Conservation (phyloP, 345 rosid genomes). For the Boechera stricta region DNA sequence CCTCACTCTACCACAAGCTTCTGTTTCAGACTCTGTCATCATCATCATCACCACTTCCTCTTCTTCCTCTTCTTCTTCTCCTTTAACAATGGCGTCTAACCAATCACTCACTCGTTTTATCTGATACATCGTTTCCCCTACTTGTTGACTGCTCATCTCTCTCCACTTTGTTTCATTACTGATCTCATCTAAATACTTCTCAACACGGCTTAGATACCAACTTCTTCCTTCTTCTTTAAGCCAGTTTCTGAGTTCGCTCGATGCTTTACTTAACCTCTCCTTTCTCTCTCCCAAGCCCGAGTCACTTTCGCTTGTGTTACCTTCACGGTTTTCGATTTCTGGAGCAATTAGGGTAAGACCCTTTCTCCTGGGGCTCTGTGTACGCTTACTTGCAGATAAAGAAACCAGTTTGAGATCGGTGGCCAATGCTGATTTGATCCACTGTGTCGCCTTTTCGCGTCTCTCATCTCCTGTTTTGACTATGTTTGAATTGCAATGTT, state of each 20-base stretch:
- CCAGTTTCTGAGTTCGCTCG: conserved; percentile 50
- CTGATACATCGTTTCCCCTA: conserved; percentile 56
- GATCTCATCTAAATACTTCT: conserved; percentile 61
- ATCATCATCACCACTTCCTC: conserved; percentile 27
- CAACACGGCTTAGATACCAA: conserved; percentile 62
- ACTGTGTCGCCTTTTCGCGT: conserved; percentile 54
- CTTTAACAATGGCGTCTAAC: conserved; percentile 55
- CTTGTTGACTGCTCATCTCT: conserved; percentile 49
- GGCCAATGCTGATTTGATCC: conserved; percentile 68
- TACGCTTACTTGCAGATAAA: conserved; percentile 22
- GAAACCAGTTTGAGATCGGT: conserved; percentile 56
- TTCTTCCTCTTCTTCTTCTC: conserved; percentile 18
- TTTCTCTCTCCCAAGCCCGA: conserved; percentile 49
- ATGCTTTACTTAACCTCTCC: conserved; percentile 32
- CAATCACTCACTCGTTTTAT: conserved; percentile 70
- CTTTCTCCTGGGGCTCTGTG: conserved; percentile 31
- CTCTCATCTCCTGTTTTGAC: conserved; percentile 51
- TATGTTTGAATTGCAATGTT: conserved; percentile 23
- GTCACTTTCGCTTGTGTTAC: conserved; percentile 38
- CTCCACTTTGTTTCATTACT: conserved; percentile 35
- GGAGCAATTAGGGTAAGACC: conserved; percentile 26
- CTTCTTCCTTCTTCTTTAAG: conserved; percentile 54
- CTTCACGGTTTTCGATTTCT: conserved; percentile 23
- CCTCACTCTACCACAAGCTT: conserved; percentile 59
- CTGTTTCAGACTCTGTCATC: conserved; percentile 50